Evolutionary conservation across 2,329 filamentous ascomycete species (phyloP), one percentile per base, ranked within the genome.

Genomic region (Sodiomyces alkalinus): DNA sequence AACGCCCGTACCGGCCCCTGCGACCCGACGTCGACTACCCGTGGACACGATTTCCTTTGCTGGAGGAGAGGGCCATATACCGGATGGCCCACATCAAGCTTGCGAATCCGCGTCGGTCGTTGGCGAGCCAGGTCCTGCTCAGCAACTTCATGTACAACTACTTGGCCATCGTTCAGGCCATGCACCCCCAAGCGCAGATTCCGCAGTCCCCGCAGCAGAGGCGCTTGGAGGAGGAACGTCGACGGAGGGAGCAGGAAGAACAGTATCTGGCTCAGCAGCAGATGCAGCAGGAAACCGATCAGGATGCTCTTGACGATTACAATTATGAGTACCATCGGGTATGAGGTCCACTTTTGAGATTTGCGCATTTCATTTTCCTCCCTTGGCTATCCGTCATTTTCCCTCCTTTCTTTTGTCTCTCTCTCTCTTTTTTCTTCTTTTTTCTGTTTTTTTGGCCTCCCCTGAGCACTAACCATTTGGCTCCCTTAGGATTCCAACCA

Each of bases 121-220:
- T 98, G 28, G 79, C 92, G 47, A 94, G 87, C 34, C 90, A 98
- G 52, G 90, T 98, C 14, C 63, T 98, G 33, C 68, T 98, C 40
- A 94, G 86, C 55, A 98, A 98, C 52, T 98, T 98, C 55, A 98
- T 98, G 90, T 98, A 98, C 58, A 90, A 85, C 32, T 98, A 98
- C 51, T 68, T 98, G 39, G 90, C 90, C 36, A 98, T 96, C 52
- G 90, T 98, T 25, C 90, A 98, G 55, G 85, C 92, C 45, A 94
- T 94, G 82, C 90, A 98, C 51, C 90, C 90, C 23, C 82, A 92
- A 46, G 81, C 94, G 56, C 81, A 92, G 44, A 76, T 92, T 23
- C 82, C 82, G n/a, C 70, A 80, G 19, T 86, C 80, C 11, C 74
- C 80, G 19, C 83, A 85, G 42, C 75, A 79, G 47, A 71, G 70